Percentiles rank a stretch among this genome's conserved stretches.
These are phyloP conservation scores for Clarireedia monteithiana DNA, from an alignment of 2,329 filamentous ascomycete species.

Conservation along the genomic window DNA sequence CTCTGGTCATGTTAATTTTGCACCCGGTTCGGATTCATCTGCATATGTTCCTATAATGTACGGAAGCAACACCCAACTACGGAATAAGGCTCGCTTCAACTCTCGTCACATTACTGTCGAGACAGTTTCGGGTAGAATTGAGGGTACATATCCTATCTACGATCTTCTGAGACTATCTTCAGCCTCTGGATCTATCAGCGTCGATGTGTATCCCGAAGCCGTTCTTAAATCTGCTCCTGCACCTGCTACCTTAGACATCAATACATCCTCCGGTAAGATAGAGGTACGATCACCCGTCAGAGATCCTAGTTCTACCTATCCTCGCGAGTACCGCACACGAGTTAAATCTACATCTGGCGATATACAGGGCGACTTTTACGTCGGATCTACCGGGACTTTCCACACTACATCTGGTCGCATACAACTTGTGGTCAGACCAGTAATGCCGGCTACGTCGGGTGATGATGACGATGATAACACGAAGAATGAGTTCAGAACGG, in stretches of 20 bases:
- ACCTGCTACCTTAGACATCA: slow-evolving; percentile 21
- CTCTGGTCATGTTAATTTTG: slow-evolving; percentile 22
- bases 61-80: not conserved
- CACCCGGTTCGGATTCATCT: not conserved
- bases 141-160: slow-evolving; percentile 23
- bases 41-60: slow-evolving; percentile 4
- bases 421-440: slow-evolving; percentile 17
- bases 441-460: slow-evolving; percentile 13
- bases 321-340: slow-evolving; percentile 25
- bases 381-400: slow-evolving; percentile 20
- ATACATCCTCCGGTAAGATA: slow-evolving; percentile 21
- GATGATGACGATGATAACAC: slow-evolving; percentile 2
- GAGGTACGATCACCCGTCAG: slow-evolving; percentile 14
- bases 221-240: slow-evolving; percentile 16
- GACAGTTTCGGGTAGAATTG: slow-evolving; percentile 24
- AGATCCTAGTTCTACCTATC: slow-evolving; percentile 12
- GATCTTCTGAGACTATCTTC: slow-evolving; percentile 21
- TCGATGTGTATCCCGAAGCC: slow-evolving; percentile 17
- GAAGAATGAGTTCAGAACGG: slow-evolving; percentile 18
- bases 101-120: slow-evolving; percentile 22
- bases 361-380: slow-evolving; percentile 22
- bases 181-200: slow-evolving; percentile 20
- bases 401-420: slow-evolving; percentile 18
- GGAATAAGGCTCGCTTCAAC: not conserved
- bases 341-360: slow-evolving; percentile 20